Conservation (phyloP, 2,329 filamentous ascomycete genomes). For the Myriangium duriaei region DNA sequence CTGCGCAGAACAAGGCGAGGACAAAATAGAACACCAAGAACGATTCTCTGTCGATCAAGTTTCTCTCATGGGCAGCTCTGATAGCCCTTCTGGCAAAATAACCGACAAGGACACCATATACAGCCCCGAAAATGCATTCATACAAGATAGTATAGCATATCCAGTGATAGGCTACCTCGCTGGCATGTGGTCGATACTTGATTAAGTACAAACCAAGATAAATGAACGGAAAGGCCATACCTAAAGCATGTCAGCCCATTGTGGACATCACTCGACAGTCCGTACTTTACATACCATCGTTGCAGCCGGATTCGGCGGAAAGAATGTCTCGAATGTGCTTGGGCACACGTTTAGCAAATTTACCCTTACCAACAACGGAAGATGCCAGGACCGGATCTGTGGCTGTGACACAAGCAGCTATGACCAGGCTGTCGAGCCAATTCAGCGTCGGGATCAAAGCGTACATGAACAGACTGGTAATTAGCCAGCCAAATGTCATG, state of each 20-base stretch:
- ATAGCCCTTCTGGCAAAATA: constrained; percentile 87
- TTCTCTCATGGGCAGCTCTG: constrained; percentile 69
- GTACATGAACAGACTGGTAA: constrained; percentile 90
- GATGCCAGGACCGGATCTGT: constrained; percentile 95
- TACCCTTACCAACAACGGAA: constrained; percentile 96
- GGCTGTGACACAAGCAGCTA: constrained; percentile 88
- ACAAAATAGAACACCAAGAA: constrained; percentile 99
- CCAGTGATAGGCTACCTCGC: constrained; percentile 69
- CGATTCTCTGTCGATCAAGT: constrained; percentile 88
- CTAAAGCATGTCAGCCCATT: too few relatives aligned
- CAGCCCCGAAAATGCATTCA: constrained; percentile 83
- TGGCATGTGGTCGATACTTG: constrained; percentile 58
- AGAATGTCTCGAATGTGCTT: constrained; percentile 93
- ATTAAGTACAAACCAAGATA: constrained; percentile 88
- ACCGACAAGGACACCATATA: constrained; percentile 78
- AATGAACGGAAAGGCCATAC: constrained; percentile 98
- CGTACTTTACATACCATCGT: too few relatives aligned
- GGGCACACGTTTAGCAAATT: constrained; percentile 93
- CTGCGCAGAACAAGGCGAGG: constrained; percentile 86
- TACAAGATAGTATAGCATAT: constrained; percentile 83
- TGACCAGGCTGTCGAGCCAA: constrained; percentile 80
- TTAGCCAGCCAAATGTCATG: constrained; percentile 92
- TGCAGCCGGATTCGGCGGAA: constrained; percentile 94
- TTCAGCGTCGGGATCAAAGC: constrained; percentile 64
- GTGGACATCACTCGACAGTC: too few relatives aligned